phyloP scores from a whole-genome alignment of 306 rosid genomes.

The Rosa rugosa region DNA sequence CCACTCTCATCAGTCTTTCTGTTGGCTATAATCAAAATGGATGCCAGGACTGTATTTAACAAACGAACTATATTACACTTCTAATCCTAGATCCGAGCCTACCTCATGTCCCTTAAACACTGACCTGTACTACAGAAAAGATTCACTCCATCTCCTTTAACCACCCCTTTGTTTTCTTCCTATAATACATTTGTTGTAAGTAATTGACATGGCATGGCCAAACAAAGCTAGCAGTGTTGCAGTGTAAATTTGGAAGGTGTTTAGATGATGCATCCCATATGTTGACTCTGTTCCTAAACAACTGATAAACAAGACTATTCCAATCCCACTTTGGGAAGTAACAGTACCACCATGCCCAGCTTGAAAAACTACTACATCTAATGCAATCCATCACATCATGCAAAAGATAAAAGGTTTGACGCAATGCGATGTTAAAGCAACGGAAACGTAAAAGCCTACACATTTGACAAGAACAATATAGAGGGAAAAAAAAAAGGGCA shows the following conservation, averaged over 20 bases:
- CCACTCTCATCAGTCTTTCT: neutral
- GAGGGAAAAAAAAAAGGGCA: neutral
- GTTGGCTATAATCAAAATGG: neutral
- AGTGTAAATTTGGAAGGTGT: neutral
- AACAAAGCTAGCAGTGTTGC: neutral
- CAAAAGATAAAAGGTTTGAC: neutral
- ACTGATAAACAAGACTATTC: neutral
- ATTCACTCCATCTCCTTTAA: neutral
- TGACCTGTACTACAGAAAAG: neutral
- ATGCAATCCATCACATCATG: neutral
- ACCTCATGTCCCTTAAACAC: neutral
- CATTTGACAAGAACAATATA: neutral
- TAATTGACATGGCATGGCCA: neutral
- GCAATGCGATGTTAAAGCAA: constrained; percentile 1
- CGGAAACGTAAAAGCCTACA: neutral
- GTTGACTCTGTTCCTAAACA: neutral
- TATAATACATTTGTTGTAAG: neutral
- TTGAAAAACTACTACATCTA: neutral
- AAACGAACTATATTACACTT: neutral
- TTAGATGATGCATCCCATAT: neutral
- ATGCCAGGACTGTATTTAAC: neutral
- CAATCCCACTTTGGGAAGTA: neutral
- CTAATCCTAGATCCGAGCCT: neutral
- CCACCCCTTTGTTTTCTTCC: neutral
- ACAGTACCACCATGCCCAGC: neutral